These are phyloP conservation scores for Calophaca sinica DNA, from an alignment of 306 rosid species.

Conservation along the genomic window DNA sequence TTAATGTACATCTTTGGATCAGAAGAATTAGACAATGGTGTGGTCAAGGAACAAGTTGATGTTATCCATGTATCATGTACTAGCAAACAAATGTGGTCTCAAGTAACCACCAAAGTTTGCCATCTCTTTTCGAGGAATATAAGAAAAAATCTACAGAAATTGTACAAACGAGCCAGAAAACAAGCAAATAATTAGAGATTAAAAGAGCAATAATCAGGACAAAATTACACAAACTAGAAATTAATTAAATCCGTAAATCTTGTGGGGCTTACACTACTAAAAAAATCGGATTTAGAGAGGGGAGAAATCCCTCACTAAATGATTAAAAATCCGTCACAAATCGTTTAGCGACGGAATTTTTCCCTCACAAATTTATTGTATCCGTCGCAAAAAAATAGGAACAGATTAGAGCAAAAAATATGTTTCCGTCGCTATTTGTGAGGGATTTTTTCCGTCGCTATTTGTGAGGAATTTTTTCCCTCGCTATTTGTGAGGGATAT, in stretches of 20 bases:
- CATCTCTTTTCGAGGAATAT: constrained; percentile 19
- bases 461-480: too few species aligned
- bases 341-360: too few species aligned
- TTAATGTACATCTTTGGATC: constrained; percentile 28
- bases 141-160: neutral
- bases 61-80: constrained; percentile 50
- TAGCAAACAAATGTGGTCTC: constrained; percentile 59
- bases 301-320: too few species aligned
- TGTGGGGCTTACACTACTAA: constrained; percentile 40
- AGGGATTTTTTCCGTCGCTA: too few species aligned
- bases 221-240: constrained; percentile 37
- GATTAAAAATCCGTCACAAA: too few species aligned
- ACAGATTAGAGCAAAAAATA: too few species aligned
- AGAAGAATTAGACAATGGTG: constrained; percentile 43
- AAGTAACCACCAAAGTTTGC: constrained; percentile 40
- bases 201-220: constrained; percentile 29
- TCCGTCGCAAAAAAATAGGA: too few species aligned
- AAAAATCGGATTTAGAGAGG: too few species aligned
- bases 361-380: too few species aligned
- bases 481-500: too few species aligned
- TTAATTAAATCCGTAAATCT: neutral
- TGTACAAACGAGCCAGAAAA: constrained; percentile 35
- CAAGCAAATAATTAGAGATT: constrained; percentile 39
- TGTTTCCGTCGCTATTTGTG: too few species aligned
- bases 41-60: constrained; percentile 51